Conservation (phyloP, 257 asterid genomes). For the Rauvolfia tetraphylla region DNA sequence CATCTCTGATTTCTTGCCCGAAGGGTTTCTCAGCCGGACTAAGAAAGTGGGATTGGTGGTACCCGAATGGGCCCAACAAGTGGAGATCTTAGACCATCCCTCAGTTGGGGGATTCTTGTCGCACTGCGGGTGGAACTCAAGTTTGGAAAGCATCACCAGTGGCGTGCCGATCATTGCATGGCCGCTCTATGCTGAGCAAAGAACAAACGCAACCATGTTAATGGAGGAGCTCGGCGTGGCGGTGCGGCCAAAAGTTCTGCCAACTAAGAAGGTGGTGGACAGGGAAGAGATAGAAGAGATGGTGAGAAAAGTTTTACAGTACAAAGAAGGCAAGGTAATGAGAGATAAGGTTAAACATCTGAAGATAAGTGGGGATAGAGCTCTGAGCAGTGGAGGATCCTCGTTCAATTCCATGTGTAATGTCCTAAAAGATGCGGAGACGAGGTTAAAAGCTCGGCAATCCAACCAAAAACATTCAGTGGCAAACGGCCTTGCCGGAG, state of each 20-base stretch:
- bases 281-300: slow-evolving; percentile 49
- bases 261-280: slow-evolving; percentile 38
- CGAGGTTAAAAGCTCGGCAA: not conserved
- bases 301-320: slow-evolving; percentile 41
- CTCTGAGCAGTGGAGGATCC: slow-evolving; percentile 31
- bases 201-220: slow-evolving; percentile 48
- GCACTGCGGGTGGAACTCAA: slow-evolving; percentile 75
- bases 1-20: slow-evolving; percentile 33
- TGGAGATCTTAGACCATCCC: slow-evolving; percentile 39
- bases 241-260: slow-evolving; percentile 37
- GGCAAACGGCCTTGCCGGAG: too few species aligned
- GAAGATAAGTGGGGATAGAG: slow-evolving; percentile 31
- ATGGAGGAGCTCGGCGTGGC: slow-evolving; percentile 56
- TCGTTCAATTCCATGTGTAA: slow-evolving; percentile 34
- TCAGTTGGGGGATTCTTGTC: slow-evolving; percentile 56
- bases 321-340: slow-evolving; percentile 24
- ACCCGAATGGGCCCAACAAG: slow-evolving; percentile 48
- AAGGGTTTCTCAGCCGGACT: slow-evolving; percentile 39
- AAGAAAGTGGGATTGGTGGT: slow-evolving; percentile 30
- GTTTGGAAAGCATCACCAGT: slow-evolving; percentile 41
- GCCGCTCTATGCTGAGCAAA: slow-evolving; percentile 74
- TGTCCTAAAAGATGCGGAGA: slow-evolving; percentile 13
- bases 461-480: too few species aligned
- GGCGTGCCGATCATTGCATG: slow-evolving; percentile 64
- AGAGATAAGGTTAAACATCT: slow-evolving; percentile 35